A percentile compares a stretch with the other conserved stretches of the same genome.
Conservation (phyloP, 2,329 filamentous ascomycete species). For the Fusarium coffeatum region DNA sequence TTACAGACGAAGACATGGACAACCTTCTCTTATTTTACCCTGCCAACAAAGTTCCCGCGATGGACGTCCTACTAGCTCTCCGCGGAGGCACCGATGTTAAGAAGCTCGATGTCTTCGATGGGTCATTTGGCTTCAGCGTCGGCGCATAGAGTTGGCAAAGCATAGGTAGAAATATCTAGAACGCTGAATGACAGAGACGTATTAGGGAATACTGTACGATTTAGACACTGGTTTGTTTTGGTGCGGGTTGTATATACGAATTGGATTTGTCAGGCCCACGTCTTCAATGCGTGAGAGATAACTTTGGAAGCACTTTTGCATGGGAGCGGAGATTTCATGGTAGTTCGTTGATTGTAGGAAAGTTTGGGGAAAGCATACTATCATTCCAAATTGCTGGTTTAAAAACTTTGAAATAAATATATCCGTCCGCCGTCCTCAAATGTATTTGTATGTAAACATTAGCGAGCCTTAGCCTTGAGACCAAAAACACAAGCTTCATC, state of each 20-base stretch:
- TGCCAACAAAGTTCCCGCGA: conserved; percentile 64
- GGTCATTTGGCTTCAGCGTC: conserved; percentile 69
- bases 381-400: conserved; percentile 26
- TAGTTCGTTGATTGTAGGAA: conserved; percentile 1
- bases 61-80: conserved; percentile 67
- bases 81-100: conserved; percentile 58
- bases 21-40: conserved; percentile 81
- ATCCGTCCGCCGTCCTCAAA: neutral
- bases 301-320: conserved; percentile 7
- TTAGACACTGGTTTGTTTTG: conserved; percentile 33
- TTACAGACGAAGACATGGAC: conserved; percentile 88
- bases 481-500: neutral
- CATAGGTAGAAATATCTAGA: neutral
- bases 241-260: conserved; percentile 38
- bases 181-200: conserved; percentile 8
- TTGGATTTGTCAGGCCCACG: conserved; percentile 20
- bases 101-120: conserved; percentile 67
- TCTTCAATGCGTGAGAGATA: conserved; percentile 1
- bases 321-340: conserved; percentile 4
- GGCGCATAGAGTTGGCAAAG: conserved; percentile 50
- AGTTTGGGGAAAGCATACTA: neutral
- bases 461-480: neutral
- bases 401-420: neutral
- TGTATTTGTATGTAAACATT: neutral
- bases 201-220: conserved; percentile 35